These are phyloP conservation scores for Abrus precatorius DNA, from an alignment of 306 rosid genomes.

Conservation along the genomic window DNA sequence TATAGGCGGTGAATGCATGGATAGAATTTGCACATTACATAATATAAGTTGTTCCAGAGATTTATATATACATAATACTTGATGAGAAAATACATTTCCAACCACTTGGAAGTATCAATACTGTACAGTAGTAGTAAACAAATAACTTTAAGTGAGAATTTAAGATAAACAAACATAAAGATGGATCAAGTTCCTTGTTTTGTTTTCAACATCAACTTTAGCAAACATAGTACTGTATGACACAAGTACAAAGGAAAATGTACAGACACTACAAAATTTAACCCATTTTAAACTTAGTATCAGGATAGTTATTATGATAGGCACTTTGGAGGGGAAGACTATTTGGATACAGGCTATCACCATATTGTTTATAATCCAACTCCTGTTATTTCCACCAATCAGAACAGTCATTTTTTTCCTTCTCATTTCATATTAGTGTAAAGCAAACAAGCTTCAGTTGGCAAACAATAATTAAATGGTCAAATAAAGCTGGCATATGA, in stretches of 20 bases:
- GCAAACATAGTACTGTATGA: not conserved
- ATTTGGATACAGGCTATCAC: not conserved
- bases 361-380: not conserved
- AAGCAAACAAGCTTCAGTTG: slow-evolving; percentile 30
- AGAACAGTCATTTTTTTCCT: not conserved
- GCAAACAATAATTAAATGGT: slow-evolving; percentile 15
- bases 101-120: not conserved
- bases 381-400: not conserved
- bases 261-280: slow-evolving; percentile 4
- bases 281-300: not conserved
- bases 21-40: slow-evolving; percentile 27
- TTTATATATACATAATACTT: not conserved
- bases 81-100: not conserved
- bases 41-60: slow-evolving; percentile 30
- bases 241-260: slow-evolving; percentile 5
- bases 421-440: slow-evolving; percentile 5
- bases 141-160: slow-evolving; percentile 9
- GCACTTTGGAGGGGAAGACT: not conserved
- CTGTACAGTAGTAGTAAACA: slow-evolving; percentile 3
- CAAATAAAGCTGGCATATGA: slow-evolving; percentile 18
- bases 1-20: slow-evolving; percentile 45
- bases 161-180: slow-evolving; percentile 3
- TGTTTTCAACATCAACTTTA: slow-evolving; percentile 4
- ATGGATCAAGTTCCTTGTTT: slow-evolving; percentile 7
- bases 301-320: not conserved